Evolutionary conservation across 23 red algal species (phyloP).

Genomic region (Pyropia haitanensis): DNA sequence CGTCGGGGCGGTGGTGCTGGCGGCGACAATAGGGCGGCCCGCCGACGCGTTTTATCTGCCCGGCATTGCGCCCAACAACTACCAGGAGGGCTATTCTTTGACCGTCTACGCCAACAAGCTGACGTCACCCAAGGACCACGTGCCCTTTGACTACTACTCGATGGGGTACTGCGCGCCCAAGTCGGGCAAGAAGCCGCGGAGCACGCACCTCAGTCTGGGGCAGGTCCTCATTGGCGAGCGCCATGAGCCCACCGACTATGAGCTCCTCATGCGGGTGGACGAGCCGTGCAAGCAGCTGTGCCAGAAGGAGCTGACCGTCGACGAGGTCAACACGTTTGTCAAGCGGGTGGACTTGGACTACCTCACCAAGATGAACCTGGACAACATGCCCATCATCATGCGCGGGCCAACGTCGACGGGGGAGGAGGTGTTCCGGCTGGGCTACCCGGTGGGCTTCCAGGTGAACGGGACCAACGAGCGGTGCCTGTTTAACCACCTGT

Average conservation of each 20-base stretch:
- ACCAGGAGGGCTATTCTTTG: conserved; percentile 14
- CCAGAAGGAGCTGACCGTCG: conserved; percentile 31
- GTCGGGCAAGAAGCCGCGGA: conserved; percentile 9
- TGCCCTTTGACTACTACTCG: conserved; percentile 45
- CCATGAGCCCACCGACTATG: conserved; percentile 56
- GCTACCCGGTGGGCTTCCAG: conserved; percentile 58
- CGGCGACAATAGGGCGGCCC: conserved; percentile 1
- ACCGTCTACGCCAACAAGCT: conserved; percentile 37
- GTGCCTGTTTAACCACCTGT: conserved; percentile 84
- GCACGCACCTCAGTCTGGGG: conserved; percentile 40
- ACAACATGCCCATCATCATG: conserved; percentile 86
- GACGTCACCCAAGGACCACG: conserved; percentile 11
- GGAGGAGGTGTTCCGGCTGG: conserved; percentile 62
- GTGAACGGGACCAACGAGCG: conserved; percentile 13
- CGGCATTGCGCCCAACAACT: conserved; percentile 34
- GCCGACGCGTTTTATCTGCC: conserved; percentile 29
- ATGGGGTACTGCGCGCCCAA: conserved; percentile 40
- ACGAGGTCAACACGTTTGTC: conserved; percentile 42
- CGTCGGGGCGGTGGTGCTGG: background rate
- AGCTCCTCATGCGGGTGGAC: conserved; percentile 64
- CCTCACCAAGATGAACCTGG: conserved; percentile 64
- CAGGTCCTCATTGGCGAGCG: conserved; percentile 85
- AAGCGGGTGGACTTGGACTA: conserved; percentile 67
- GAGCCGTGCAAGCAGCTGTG: conserved; percentile 81
- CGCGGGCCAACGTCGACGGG: conserved; percentile 25